Conservation (phyloP, 805 yeast species). For the Ogataea polymorpha region DNA sequence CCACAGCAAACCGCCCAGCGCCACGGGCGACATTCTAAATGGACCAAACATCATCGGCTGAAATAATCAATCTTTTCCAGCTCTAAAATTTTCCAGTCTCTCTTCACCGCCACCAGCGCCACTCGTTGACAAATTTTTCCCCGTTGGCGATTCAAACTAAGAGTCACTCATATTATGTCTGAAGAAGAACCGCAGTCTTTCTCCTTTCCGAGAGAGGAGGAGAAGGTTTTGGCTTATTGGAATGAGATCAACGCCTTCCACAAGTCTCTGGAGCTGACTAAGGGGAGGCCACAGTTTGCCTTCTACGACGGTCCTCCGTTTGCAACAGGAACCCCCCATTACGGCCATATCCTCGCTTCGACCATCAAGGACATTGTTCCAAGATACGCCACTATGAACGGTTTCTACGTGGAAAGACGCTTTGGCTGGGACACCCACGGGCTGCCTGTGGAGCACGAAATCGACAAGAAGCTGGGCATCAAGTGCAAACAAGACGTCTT, state of each 20-base stretch:
- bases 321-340: conserved; percentile 99
- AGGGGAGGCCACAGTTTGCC: conserved; percentile 83
- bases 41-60: conserved; percentile 47
- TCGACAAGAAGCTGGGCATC: conserved; percentile 94
- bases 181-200: conserved; percentile 38
- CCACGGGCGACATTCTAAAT: conserved; percentile 54
- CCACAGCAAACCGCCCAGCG: conserved; percentile 77
- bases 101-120: conserved; percentile 12
- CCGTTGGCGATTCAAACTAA: conserved; percentile 2
- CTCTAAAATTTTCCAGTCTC: conserved; percentile 1
- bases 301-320: conserved; percentile 99
- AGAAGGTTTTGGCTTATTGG: conserved; percentile 77
- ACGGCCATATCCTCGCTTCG: conserved; percentile 95
- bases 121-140: conserved; percentile 9
- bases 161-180: conserved; percentile 17
- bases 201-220: conserved; percentile 89
- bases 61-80: neutral
- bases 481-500: conserved; percentile 92
- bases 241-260: conserved; percentile 92
- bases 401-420: conserved; percentile 92
- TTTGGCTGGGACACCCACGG: conserved; percentile 99
- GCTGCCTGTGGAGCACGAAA: conserved; percentile 96
- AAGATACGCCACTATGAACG: conserved; percentile 96
- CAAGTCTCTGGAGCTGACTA: conserved; percentile 73
- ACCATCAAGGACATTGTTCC: conserved; percentile 98